Percentiles rank a stretch among this genome's conserved stretches.
phyloP scores from a whole-genome alignment of 108 stramenopile species.

The Epipyxis sp. region DNA sequence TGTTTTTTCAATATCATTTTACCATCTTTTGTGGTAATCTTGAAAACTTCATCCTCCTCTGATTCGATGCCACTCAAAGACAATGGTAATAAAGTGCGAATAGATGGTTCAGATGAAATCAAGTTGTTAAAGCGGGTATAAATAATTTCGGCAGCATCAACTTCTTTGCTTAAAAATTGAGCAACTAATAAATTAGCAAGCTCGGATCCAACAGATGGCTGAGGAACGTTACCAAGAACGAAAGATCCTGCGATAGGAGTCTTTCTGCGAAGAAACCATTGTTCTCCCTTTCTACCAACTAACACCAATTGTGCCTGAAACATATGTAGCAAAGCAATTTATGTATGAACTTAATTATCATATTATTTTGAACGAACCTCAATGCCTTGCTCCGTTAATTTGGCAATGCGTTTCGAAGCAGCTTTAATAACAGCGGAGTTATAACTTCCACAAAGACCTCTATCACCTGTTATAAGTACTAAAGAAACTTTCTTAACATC shows the following conservation, averaged over 20 bases:
- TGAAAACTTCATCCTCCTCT: slow-evolving; percentile 90
- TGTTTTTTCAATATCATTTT: slow-evolving; percentile 77
- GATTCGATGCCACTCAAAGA: slow-evolving; percentile 80
- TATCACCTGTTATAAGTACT: slow-evolving; percentile 79
- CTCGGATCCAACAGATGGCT: neutral
- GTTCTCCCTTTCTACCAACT: neutral
- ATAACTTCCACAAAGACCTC: slow-evolving; percentile 93
- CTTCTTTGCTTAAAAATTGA: slow-evolving; percentile 81
- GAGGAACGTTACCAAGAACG: neutral
- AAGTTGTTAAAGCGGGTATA: slow-evolving; percentile 93
- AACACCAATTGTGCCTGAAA: neutral
- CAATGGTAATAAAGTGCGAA: slow-evolving; percentile 91
- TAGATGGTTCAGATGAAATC: slow-evolving; percentile 77
- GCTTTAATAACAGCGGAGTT: slow-evolving; percentile 95
- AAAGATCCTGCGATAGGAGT: neutral
- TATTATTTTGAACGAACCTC: too few species aligned
- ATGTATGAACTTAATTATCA: too few species aligned
- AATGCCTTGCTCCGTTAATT: slow-evolving; percentile 72
- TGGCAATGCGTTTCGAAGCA: slow-evolving; percentile 76
- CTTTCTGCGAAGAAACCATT: neutral
- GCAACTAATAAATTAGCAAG: neutral
- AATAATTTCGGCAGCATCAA: slow-evolving; percentile 85
- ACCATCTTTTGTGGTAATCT: slow-evolving; percentile 74
- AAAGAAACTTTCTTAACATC: slow-evolving; percentile 93
- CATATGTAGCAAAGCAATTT: too few species aligned